These are phyloP conservation scores for Silene latifolia DNA, from an alignment of 148 eudicot genomes.

Conservation along the genomic window DNA sequence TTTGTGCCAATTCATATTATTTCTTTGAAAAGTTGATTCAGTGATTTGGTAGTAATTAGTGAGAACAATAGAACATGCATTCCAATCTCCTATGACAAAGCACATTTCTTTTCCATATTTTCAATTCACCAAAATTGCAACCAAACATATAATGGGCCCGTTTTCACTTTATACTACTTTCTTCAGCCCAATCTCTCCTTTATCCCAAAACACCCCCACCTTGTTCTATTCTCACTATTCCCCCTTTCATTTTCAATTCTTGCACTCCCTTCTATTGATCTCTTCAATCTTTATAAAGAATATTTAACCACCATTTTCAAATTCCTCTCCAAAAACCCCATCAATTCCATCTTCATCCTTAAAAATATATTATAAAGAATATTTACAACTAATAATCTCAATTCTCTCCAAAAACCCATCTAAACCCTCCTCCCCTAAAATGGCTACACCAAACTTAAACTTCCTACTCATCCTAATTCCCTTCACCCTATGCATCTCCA, in stretches of 20 bases:
- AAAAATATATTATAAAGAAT: no score
- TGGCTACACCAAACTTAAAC: conserved; percentile 42
- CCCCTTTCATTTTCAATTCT: conserved; percentile 20
- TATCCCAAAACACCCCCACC: conserved; percentile 15
- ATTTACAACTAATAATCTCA: conserved; percentile 16
- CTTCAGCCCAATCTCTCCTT: conserved; percentile 16
- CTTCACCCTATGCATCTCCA: conserved; percentile 31
- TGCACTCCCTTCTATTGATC: conserved; percentile 5
- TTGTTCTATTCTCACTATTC: conserved; percentile 2
- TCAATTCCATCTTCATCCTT: background rate
- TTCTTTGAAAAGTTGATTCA: no score
- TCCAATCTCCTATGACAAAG: conserved; percentile 26
- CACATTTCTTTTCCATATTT: conserved; percentile 24
- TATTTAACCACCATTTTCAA: background rate
- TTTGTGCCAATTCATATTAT: no score
- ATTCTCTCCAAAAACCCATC: conserved; percentile 24
- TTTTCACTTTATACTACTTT: conserved; percentile 34
- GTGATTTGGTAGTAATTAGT: no score
- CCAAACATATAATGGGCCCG: conserved; percentile 22
- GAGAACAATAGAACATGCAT: no score
- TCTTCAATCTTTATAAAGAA: conserved; percentile 17
- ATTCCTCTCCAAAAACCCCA: background rate
- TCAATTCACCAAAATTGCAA: conserved; percentile 23
- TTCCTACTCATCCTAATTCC: conserved; percentile 34
- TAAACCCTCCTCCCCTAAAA: conserved; percentile 17